Base-by-base conservation (phyloP, 495 filamentous ascomycete genomes). In the Podospora pseudocomata region DNA sequence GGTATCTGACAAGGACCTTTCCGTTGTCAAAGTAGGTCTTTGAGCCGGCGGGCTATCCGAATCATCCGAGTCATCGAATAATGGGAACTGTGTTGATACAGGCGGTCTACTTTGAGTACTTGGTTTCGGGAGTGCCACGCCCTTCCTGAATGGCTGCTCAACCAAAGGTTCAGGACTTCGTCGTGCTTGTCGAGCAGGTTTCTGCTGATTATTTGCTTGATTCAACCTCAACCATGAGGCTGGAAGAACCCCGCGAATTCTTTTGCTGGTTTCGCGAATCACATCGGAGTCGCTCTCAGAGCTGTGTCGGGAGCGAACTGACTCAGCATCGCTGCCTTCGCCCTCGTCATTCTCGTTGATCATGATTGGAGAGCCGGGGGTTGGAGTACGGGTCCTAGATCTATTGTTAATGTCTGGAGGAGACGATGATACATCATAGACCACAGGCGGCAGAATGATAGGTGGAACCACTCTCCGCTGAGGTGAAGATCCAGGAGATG, bases 171-270 rank as follows among this genome's bases (percentile, higher is more conserved):
- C 78, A 19, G 67, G 80, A 70, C 76, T 82, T 73, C 66, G 83
- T 72, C 72, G 83, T 70, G 67, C 79, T 75, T 72, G 68, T 16
- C 30, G 67, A 64, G 64, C 77, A 72, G 61, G 39, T 13, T 49
- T 77, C 61, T 65, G 57, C 61, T 67, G 71, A n/a, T 74, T 63
- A 28, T 75, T 70, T 67, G 78, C 76, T 64, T 82, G 80, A 71
- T 97, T 89, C 54, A 98, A 81, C 70, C 91, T 87, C 58, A 96
- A 83, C 90, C 91, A 97, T 3, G 94, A 97, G 5, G 94, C 94
- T 49, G 94, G 94, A 57, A 98, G 84, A 18, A 97, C 93, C 49
- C 94, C 94, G 65, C 88, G 88, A 58, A 94, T 94, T 67, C 79
- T 87, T 44, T 77, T 80, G 16, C 74, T 76, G 60, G 83, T 79